phyloP scores from a whole-genome alignment of 1,139 yeast species.

The Wickerhamomyces sp. region DNA sequence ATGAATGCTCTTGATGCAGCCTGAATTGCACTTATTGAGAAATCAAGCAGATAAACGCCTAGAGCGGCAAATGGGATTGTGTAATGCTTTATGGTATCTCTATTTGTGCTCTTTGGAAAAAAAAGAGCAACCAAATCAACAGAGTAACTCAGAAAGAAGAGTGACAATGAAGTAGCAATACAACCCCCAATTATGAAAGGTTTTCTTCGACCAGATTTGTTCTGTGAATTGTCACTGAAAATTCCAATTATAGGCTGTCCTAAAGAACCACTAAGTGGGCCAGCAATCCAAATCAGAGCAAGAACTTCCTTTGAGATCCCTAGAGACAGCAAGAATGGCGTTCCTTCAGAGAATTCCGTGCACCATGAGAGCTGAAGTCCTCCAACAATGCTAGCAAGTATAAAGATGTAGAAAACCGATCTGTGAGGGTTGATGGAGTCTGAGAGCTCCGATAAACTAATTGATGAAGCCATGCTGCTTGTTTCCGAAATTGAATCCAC shows the following conservation, averaged over 20 bases:
- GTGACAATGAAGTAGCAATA: slow-evolving; percentile 38
- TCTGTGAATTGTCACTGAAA: slow-evolving; percentile 44
- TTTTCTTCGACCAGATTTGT: slow-evolving; percentile 43
- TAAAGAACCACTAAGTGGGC: slow-evolving; percentile 54
- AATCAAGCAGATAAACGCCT: slow-evolving; percentile 48
- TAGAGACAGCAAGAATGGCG: slow-evolving; percentile 44
- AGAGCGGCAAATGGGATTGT: slow-evolving; percentile 42
- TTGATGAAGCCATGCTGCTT: slow-evolving; percentile 10
- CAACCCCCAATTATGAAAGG: slow-evolving; percentile 54
- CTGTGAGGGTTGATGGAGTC: slow-evolving; percentile 34
- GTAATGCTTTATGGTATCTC: slow-evolving; percentile 19
- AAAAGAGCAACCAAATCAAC: slow-evolving; percentile 31
- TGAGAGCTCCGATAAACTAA: slow-evolving; percentile 9
- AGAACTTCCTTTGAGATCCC: slow-evolving; percentile 49
- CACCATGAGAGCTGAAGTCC: slow-evolving; percentile 52
- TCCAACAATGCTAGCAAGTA: slow-evolving; percentile 43
- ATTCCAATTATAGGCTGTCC: slow-evolving; percentile 59
- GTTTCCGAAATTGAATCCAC: not conserved
- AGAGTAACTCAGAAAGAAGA: slow-evolving; percentile 44
- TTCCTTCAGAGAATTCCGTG: slow-evolving; percentile 49
- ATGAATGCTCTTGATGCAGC: slow-evolving; percentile 57
- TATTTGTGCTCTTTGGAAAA: slow-evolving; percentile 17
- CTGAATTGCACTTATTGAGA: slow-evolving; percentile 53
- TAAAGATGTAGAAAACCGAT: slow-evolving; percentile 36
- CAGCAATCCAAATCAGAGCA: slow-evolving; percentile 58